These are phyloP conservation scores for Rhynchosporium graminicola DNA, from an alignment of 2,329 filamentous ascomycete genomes.

Conservation along the genomic window DNA sequence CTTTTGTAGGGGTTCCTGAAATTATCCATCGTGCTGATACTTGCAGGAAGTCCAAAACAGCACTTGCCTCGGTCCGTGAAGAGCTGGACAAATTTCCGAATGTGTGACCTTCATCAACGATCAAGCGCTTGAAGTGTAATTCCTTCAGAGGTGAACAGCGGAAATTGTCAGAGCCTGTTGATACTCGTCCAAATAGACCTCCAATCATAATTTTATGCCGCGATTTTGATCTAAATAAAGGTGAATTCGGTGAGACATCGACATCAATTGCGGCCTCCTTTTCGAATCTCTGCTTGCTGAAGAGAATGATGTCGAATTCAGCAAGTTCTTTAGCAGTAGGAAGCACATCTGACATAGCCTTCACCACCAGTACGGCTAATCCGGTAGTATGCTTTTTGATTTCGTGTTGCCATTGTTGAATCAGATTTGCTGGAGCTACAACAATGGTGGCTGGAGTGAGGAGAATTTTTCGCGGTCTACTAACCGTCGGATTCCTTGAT, in stretches of 20 bases:
- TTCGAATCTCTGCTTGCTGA: slow-evolving; percentile 74
- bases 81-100: slow-evolving; percentile 65
- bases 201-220: neutral
- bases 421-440: slow-evolving; percentile 79
- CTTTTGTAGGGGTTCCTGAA: slow-evolving; percentile 84
- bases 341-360: slow-evolving; percentile 51
- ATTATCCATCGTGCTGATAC: slow-evolving; percentile 83
- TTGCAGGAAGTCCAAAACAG: slow-evolving; percentile 54
- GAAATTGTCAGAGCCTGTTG: slow-evolving; percentile 27
- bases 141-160: slow-evolving; percentile 65
- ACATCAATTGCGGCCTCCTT: slow-evolving; percentile 57
- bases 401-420: slow-evolving; percentile 82
- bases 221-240: neutral
- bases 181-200: slow-evolving; percentile 46
- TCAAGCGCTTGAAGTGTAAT: slow-evolving; percentile 83
- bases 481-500: slow-evolving; percentile 43
- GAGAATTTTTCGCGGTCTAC: slow-evolving; percentile 53
- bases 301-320: slow-evolving; percentile 74
- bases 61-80: slow-evolving; percentile 57
- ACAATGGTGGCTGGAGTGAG: slow-evolving; percentile 73
- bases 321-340: slow-evolving; percentile 61
- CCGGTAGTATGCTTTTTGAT: slow-evolving; percentile 74
- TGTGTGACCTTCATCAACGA: slow-evolving; percentile 89
- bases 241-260: slow-evolving; percentile 40
- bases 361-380: slow-evolving; percentile 65